Conservation (phyloP, 257 asterid genomes). For the Primulina huaijiensis region DNA sequence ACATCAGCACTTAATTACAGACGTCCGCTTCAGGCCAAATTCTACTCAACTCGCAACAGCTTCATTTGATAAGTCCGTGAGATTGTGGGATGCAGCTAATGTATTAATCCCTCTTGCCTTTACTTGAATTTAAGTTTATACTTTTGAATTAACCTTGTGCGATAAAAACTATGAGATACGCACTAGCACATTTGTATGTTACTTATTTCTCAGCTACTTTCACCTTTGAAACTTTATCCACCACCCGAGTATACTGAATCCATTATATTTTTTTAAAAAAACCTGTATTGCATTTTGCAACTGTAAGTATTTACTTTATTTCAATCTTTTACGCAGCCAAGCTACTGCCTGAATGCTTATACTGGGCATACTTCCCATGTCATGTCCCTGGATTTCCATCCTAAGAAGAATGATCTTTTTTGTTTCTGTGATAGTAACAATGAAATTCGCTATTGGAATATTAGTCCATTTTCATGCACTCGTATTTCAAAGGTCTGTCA, state of each 20-base stretch:
- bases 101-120: conserved; percentile 42
- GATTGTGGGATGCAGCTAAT: conserved; percentile 97
- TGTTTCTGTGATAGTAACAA: conserved; percentile 81
- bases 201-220: neutral
- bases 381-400: conserved; percentile 93
- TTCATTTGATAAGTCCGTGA: conserved; percentile 82
- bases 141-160: conserved; percentile 13
- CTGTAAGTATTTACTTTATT: conserved; percentile 21
- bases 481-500: conserved; percentile 67
- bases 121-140: neutral
- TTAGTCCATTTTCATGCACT: conserved; percentile 59
- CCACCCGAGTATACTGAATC: neutral
- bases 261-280: neutral
- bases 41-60: conserved; percentile 88
- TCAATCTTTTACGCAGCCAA: conserved; percentile 59
- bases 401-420: conserved; percentile 85
- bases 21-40: conserved; percentile 94
- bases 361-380: conserved; percentile 74
- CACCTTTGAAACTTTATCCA: neutral
- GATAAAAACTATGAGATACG: neutral
- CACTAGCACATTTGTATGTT: neutral
- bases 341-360: conserved; percentile 76
- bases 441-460: conserved; percentile 80
- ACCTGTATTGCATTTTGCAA: neutral
- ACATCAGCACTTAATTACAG: conserved; percentile 75